Evolutionary conservation across 495 filamentous ascomycete species (phyloP), one percentile per base, ranked within the genome.

Genomic region (Aspergillus sparsus): DNA sequence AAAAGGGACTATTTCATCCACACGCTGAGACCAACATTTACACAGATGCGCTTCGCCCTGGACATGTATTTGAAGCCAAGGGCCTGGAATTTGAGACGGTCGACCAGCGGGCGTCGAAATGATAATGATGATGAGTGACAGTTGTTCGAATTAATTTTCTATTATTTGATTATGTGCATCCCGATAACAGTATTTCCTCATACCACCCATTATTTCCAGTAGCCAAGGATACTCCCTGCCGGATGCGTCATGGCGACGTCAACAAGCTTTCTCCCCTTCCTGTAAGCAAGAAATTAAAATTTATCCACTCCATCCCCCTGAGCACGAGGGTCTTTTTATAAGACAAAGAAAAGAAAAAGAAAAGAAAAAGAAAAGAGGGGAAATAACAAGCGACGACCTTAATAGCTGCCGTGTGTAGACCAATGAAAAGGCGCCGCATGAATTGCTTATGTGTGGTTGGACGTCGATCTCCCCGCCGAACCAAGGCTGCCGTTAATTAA

Each of bases 1-100:
- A 92, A 57, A 81, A 79, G 0, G 88, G 90, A 0, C 74, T 93
- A 3, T 98, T 98, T 69, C 94, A 98, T 74, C 89, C 87, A 2
- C 89, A 93, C 68, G 73, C 69, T 0, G 85, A 89, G 64, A 65
- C 73, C 6, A 84, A 92, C 63, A 82, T 96, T 6, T 98, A 98
- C 68, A 96, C 89, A 0, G 89, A 91, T 71, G 94, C 92, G 0
- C 70, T 89, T 50, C 77, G 87, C 27, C 86, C 87, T 0, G 94
- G 94, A 0, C 94, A 98, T 78, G 94, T 97, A 6, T 87, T 86
- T 62, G 91, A 96, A 71, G 84, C 82, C 10, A 79, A 82, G 36
- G 86, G 86, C 7, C 72, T 95, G 57, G 82, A 88, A 27, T 94
- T 92, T 67, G 83, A 90, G 57, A 83, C 92, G 7, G 86, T 92